Base-by-base conservation (phyloP, 2,329 filamentous ascomycete genomes). In the Calonectria hawksworthii region DNA sequence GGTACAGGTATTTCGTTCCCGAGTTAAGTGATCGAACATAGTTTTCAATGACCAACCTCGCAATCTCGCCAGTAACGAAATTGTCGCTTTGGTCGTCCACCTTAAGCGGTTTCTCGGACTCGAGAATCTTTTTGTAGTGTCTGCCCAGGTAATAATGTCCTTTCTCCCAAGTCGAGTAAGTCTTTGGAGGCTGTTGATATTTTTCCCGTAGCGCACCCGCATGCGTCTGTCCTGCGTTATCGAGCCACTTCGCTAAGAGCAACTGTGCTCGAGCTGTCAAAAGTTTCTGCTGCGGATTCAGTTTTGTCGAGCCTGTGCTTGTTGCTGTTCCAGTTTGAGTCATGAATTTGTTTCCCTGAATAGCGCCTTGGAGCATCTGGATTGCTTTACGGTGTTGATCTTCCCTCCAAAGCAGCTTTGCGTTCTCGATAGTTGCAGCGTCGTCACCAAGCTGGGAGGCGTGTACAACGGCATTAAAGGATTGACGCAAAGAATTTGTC, bases 71-170 rank as follows among this genome's bases (percentile, higher is more conserved):
- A 14, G 92, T 94, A 70, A 97, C 86, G 80, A 93, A 96, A 74
- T 91, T 89, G 69, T 96, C 93, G 52, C 91, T 93, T 84, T 98
- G 96, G 76, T 96, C 96, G 34, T 93, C 91, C 23, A 91, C 88
- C 47, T 94, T 93, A 68, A 98, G 91, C 2, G 90, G 88, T 84
- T 95, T 96, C 83, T 99, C 96, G 0, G 95, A 95, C 80, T 99
- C 96, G 4, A 98, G 88, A 5, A 99, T 91, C 84, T 98, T 99
- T 84, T 98, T 98, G 89, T 99, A 99, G 85, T 99, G 96, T 61
- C 96, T 95, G 7, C 97, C 97, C 13, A 99, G 90, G 83, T 98
- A 98, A 84, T 99, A 99, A 83, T 99, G 96, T 0, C 95, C 96
- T 85, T 98, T 99, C 83, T 99, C 97, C 96, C 96, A 99, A 67